phyloP scores from a whole-genome alignment of 169 alveolate species.

The Plasmodium adleri region DNA sequence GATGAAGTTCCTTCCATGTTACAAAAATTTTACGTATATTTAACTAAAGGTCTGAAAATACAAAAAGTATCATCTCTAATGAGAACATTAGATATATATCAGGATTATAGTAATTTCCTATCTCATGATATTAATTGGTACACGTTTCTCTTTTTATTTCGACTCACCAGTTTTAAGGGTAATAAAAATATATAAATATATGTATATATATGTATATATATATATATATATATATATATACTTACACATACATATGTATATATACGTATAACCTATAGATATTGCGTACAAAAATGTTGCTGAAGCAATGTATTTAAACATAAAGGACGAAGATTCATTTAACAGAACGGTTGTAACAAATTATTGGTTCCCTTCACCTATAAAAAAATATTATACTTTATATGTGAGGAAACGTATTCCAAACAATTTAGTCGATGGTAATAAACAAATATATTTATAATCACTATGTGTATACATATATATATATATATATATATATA shows the following conservation, averaged over 20 bases:
- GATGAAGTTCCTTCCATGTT: constrained; percentile 14
- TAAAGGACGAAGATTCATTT: constrained; percentile 23
- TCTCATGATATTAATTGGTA: constrained; percentile 43
- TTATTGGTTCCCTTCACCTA: constrained; percentile 48
- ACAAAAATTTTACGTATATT: constrained; percentile 22
- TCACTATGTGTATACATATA: no score
- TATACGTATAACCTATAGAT: not conserved
- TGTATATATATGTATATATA: no score
- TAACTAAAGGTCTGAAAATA: constrained; percentile 1
- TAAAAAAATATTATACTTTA: constrained; percentile 51
- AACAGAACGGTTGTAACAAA: constrained; percentile 15
- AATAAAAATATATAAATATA: not conserved
- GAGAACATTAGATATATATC: constrained; percentile 17
- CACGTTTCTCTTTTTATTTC: constrained; percentile 15
- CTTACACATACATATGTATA: no score
- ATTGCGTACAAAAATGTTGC: constrained; percentile 19
- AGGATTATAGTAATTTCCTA: constrained; percentile 29
- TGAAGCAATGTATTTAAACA: constrained; percentile 56
- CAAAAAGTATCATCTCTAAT: constrained; percentile 8
- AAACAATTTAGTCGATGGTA: constrained; percentile 39
- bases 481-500: no score
- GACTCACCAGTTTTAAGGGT: constrained; percentile 30
- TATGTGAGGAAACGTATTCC: constrained; percentile 10
- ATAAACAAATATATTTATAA: not conserved
- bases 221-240: no score